Evolutionary conservation across 495 filamentous ascomycete species (phyloP).

Genomic region (Sporormia fimetaria): DNA sequence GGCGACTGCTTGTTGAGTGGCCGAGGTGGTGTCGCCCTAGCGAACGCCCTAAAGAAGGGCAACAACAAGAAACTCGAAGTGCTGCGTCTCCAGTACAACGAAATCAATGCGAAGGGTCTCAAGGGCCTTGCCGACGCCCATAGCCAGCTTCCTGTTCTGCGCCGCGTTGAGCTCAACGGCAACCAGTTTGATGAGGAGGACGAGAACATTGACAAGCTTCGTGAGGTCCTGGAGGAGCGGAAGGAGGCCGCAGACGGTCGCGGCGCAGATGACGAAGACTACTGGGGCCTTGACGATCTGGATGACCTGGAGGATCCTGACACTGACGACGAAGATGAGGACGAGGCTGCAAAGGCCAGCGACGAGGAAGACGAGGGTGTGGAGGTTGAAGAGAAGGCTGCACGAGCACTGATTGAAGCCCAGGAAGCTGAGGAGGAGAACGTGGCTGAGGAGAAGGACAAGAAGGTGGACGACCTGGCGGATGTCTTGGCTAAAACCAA

Average conservation of each 20-base stretch:
- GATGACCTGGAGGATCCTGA: constrained; percentile 68
- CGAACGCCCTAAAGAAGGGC: constrained; percentile 58
- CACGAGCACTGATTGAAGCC: constrained; percentile 52
- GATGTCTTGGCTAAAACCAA: constrained; percentile 58
- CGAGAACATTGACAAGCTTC: constrained; percentile 42
- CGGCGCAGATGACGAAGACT: constrained; percentile 43
- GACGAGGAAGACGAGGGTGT: constrained; percentile 49
- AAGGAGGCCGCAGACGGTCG: constrained; percentile 52
- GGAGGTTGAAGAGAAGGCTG: constrained; percentile 43
- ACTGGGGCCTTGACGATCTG: constrained; percentile 78
- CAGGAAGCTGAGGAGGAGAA: constrained; percentile 64
- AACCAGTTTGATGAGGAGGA: constrained; percentile 92
- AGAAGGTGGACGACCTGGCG: constrained; percentile 70
- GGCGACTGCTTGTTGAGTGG: constrained; percentile 75
- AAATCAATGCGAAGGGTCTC: constrained; percentile 65
- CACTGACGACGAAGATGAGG: constrained; percentile 53
- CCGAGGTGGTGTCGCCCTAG: constrained; percentile 67
- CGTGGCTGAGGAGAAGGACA: constrained; percentile 59
- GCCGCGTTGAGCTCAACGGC: constrained; percentile 84
- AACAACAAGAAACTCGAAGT: constrained; percentile 67
- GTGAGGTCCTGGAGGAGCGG: constrained; percentile 41
- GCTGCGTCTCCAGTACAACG: constrained; percentile 84
- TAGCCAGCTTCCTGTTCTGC: constrained; percentile 55
- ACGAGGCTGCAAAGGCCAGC: constrained; percentile 40
- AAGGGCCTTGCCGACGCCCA: constrained; percentile 53